Base-by-base conservation (phyloP, 805 yeast genomes). In the Clavispora santaluciae region DNA sequence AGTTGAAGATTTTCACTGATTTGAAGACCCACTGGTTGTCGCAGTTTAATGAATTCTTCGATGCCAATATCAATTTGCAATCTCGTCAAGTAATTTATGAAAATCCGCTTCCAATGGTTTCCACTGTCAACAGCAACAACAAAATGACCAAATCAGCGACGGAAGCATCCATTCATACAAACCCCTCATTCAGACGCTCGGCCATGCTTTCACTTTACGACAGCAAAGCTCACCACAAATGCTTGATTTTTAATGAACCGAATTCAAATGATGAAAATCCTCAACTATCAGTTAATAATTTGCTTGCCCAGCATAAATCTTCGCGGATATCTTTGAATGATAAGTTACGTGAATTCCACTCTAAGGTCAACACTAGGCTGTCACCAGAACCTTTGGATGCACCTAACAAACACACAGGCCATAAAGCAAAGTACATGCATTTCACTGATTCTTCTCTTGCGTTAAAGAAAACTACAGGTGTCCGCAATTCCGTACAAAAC, bases 171-270 rank as follows among this genome's bases (percentile, higher is more conserved):
- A 52, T 68, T 12, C 73, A 68, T 42, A 67, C 73, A 3, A 68
- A 67, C 39, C 69, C 75, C 1, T 67, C 73, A 12, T 68, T 63
- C 50, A 53, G 75, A 39, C 56, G 75, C 37, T 63, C 70, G 21
- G 73, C 73, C 8, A 69, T 69, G 75, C 60, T 69, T 33, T 68
- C 73, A 15, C 56, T 69, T 24, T 69, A 69, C 45, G 72, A 69
- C 47, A 62, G 52, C 39, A 63, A 59, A 35, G 49, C 53, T 12
- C 65, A 60, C 34, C 71, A 64, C 43, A 66, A 59, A 50, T 60
- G 66, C 36, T 50, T 59, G 6, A 56, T 67, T 4, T 53, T 54
- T 42, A 67, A 65, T 38, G 66, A 55, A 7, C 13, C 21, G 26
- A 40, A 39, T 21, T 6, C 38, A 18, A 35, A 42, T 33, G 59